Conservation (phyloP, 768 basidiomycete species). For the Strobilomyces confusus region DNA sequence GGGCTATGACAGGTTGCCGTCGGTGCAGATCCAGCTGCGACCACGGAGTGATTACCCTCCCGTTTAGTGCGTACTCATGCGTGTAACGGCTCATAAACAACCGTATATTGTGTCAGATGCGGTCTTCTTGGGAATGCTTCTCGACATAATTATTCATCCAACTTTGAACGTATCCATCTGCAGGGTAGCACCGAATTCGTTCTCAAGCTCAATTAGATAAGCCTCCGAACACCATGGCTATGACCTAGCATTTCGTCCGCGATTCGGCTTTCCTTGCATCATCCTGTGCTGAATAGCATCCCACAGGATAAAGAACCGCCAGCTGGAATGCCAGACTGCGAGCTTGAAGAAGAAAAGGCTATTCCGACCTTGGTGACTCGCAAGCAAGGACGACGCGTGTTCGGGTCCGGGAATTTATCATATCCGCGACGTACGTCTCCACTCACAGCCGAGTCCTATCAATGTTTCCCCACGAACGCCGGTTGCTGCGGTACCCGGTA, state of each 20-base stretch:
- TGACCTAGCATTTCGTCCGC: constrained; percentile 9
- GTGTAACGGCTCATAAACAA: constrained; percentile 2
- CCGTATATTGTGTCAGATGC: constrained; percentile 18
- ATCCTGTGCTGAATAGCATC: constrained; percentile 16
- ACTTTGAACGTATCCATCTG: constrained; percentile 18
- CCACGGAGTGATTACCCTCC: constrained; percentile 17
- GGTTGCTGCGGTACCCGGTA: constrained; percentile 4
- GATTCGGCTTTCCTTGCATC: constrained; percentile 12
- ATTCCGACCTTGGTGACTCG: background rate
- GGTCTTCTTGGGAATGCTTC: constrained; percentile 12
- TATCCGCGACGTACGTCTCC: constrained; percentile 11
- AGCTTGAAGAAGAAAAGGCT: background rate
- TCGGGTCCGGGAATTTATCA: constrained; percentile 19
- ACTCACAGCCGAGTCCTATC: constrained; percentile 7
- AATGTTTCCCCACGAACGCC: constrained; percentile 2
- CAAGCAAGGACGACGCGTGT: background rate
- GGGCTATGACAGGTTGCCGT: constrained; percentile 25
- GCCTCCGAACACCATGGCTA: constrained; percentile 27
- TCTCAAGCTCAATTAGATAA: constrained; percentile 30
- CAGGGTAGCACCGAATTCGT: constrained; percentile 10
- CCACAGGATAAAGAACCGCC: constrained; percentile 1
- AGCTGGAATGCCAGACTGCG: background rate
- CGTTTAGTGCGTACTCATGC: constrained; percentile 7
- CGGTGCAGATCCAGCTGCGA: constrained; percentile 29
- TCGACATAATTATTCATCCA: constrained; percentile 18